Evolutionary conservation across 108 stramenopile genomes (phyloP), one percentile per base, ranked within the genome.

Genomic region (Nitzschia putrida): DNA sequence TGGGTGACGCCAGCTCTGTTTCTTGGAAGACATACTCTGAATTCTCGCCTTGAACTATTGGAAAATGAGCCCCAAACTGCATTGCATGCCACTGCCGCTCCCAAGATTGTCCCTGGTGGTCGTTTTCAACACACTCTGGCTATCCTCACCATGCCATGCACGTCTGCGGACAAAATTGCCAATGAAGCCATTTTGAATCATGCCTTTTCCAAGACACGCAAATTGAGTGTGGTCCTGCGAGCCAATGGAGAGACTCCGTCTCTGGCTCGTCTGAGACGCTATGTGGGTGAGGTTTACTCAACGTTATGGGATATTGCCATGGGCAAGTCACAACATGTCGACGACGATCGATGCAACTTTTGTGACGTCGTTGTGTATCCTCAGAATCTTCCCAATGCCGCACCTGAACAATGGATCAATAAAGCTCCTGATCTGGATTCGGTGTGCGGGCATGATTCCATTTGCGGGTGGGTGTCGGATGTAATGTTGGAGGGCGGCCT

Each of bases 321-420:
- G 61, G 77, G 74, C 25, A 34, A 34, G 29, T 34, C 29, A 34
- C 29, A 34, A 34, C 65, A 73, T 37, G 80, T 71, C 45, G 54
- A 47, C 40, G 22, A 41, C 45, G 23, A 49, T 14, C 55, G 26
- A 16, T 70, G 66, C 22, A 57, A 66, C 39, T 71, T 94, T 41
- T 76, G 86, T 9, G 83, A 94, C 79, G 83, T 94, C 3, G 88
- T 94, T 39, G 89, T 94, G 11, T 94, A 94, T 78, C 87, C 90
- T 0, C 90, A 90, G 57, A 89, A 90, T 68, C 72, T 94, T 57
- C 93, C 93, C 57, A 94, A 94, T 64, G 73, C 88, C 12, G 88
- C 89, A 24, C 87, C 93, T 14, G 93, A 94, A 72, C 72, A 78
- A 49, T 91, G 90, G 90, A 84, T 83, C 22, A 23, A 76, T 23